Conservation (phyloP, 768 basidiomycete species). For the Symmetrospora coprosmae region DNA sequence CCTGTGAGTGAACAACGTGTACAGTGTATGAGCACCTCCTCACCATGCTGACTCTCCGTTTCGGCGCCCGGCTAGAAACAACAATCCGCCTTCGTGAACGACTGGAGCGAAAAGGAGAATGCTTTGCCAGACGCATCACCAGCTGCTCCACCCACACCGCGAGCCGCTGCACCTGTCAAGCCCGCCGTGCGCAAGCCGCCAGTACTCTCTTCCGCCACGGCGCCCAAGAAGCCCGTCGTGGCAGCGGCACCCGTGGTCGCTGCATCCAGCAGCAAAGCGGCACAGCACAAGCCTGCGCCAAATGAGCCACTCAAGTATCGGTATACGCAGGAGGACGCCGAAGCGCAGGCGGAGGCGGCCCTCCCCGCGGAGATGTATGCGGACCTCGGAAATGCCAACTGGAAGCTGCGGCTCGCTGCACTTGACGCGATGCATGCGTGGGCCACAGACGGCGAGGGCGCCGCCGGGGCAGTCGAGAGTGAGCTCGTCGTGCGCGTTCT, state of each 20-base stretch:
- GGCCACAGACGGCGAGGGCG: conserved; percentile 53
- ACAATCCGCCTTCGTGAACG: no score
- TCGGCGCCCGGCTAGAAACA: no score
- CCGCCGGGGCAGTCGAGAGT: conserved; percentile 50
- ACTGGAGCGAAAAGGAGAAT: conserved; percentile 13
- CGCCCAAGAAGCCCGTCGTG: background rate
- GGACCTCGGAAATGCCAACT: conserved; percentile 71
- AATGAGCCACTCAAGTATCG: conserved; percentile 82
- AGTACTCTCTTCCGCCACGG: background rate
- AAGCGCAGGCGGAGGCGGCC: conserved; percentile 49
- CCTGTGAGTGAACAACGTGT: background rate
- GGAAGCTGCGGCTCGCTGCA: conserved; percentile 80
- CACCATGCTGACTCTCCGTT: no score
- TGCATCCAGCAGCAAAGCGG: conserved; percentile 30
- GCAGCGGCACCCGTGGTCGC: conserved; percentile 24
- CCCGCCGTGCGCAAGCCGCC: conserved; percentile 28
- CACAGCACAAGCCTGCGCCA: conserved; percentile 34
- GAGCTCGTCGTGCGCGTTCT: conserved; percentile 78
- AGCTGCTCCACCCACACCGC: background rate
- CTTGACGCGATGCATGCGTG: conserved; percentile 72
- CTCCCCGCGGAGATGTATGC: conserved; percentile 58
- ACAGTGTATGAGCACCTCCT: no score
- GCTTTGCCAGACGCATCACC: background rate
- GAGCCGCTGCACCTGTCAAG: conserved; percentile 27
- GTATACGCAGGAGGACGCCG: conserved; percentile 83